Evolutionary conservation across 2,329 filamentous ascomycete species (phyloP), one percentile per base, ranked within the genome.

Genomic region (Ophiosphaerella korrae): DNA sequence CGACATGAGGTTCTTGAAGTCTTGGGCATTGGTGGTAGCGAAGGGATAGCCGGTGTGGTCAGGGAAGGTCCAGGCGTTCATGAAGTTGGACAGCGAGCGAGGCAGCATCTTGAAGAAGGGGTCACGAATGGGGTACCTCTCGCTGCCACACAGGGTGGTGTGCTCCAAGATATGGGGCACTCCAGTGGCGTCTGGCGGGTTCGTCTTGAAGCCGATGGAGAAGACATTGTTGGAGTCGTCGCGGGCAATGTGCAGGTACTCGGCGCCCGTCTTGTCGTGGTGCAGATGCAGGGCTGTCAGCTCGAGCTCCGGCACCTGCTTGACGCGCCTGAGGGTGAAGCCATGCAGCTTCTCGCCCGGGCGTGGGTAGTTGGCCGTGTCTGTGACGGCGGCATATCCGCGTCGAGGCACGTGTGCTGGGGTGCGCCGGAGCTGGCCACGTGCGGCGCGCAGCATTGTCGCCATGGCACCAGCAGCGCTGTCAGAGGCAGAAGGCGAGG

Each of bases 31-130:
- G 21, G 94, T 99, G 2, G 94, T 99, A 49, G 94, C 92, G 74
- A 99, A 99, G 2, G 94, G 94, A 70, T 99, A 99, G 62, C 91
- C 96, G 9, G 94, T 99, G 73, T 99, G 92, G 68, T 97, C 93
- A 18, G 92, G 89, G 23, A 92, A 92, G 36, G 94, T 99, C 72
- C 97, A 96, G 54, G 94, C 94, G 74, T 99, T 99, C 94, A 99
- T 99, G 71, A 97, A 99, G 76, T 97, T 99, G 58, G 94, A 97
- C n/a, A 99, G 82, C 5, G 94, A 97, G 63, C 94, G 87, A 18
- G 94, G 94, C 23, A 99, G 84, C 94, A 99, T 99, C 83, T 97
- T 99, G 82, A 99, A 99, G 81, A 99, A 99, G 0, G 94, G 94
- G 69, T 99, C 94, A 55, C 94, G 90, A 51, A 99, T 93, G n/a